Base-by-base conservation (phyloP, 2,329 filamentous ascomycete genomes). In the Karstenula rhodostoma region DNA sequence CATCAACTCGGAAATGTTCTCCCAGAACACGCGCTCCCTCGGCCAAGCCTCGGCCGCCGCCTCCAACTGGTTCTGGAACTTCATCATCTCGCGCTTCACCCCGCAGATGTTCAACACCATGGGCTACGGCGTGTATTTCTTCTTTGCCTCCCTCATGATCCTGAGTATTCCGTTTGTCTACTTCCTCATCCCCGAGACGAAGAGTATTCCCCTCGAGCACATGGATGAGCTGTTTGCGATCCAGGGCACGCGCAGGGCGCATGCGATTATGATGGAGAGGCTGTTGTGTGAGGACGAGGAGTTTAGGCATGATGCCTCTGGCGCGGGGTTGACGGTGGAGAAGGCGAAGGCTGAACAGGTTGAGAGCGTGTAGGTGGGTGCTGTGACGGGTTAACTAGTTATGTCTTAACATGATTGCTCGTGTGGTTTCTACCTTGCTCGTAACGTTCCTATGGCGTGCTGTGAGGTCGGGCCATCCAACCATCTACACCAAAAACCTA, bases 1-100 rank as follows among this genome's bases (percentile, higher is more conserved):
- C 23, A 79, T 91, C 71, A 91, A 91, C 80, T 77, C 73, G 0
- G 90, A 93, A 76, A 92, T 93, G 82, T 93, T 92, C 75, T 86
- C 90, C 68, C 85, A 87, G 64, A 89, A 89, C 77, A 87, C 87
- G 17, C 84, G 89, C 17, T 72, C 68, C 0, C 61, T 93, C 0
- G 90, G 89, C 1, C 90, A 93, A 72, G 90, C 90, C 10, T 89
- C 84, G 40, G 90, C 90, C 0, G 86, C 89, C 0, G 87, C 87
- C 2, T 89, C 86, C 77, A 91, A 92, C 76, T 92, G 90, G 90
- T 83, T 89, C 69, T 89, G 81, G 79, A 91, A 91, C 75, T 91
- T 91, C 73, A 82, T 91, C 71, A 85, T 91, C 65, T 84, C 84
- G 0, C 83, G 88, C 12, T 91, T 89, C 79, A 91, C 87, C 0